phyloP scores from a whole-genome alignment of 2,329 filamentous ascomycete genomes.

The Coleophoma crateriformis region DNA sequence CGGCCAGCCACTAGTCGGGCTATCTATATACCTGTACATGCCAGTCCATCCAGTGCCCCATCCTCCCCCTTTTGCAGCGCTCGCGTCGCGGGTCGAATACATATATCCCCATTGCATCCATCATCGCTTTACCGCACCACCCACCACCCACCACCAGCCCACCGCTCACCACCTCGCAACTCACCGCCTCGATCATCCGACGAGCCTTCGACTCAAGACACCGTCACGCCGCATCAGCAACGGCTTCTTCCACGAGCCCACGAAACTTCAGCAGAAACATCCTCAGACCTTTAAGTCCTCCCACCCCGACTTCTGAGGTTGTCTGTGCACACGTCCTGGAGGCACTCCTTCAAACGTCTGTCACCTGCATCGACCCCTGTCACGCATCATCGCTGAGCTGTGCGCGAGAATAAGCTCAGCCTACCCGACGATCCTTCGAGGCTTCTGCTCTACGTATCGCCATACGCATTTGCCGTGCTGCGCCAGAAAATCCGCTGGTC shows the following conservation, averaged over 20 bases:
- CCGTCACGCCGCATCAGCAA: not conserved
- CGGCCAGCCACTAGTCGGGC: no score
- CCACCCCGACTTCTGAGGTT: not conserved
- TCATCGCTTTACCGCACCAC: no score
- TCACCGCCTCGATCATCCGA: no score
- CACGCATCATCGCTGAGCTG: not conserved
- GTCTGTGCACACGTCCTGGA: not conserved
- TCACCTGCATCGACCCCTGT: not conserved
- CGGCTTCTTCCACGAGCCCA: not conserved
- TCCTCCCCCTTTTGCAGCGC: no score
- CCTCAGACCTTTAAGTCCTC: not conserved
- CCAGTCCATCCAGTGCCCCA: no score
- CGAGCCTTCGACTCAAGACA: not conserved
- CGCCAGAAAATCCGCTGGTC: slow-evolving; percentile 1
- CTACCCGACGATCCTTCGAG: not conserved
- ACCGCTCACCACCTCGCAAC: no score
- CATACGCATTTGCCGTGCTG: not conserved
- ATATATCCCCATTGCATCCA: no score
- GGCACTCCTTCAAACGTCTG: slow-evolving; percentile 1
- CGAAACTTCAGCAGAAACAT: not conserved
- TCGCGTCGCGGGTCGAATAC: no score
- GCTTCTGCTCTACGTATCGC: not conserved
- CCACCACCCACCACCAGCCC: no score
- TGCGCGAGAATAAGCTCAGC: not conserved
- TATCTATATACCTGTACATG: no score